These are phyloP conservation scores for Coelastrella sp. DNA, from an alignment of 139 green algal species.

Conservation along the genomic window DNA sequence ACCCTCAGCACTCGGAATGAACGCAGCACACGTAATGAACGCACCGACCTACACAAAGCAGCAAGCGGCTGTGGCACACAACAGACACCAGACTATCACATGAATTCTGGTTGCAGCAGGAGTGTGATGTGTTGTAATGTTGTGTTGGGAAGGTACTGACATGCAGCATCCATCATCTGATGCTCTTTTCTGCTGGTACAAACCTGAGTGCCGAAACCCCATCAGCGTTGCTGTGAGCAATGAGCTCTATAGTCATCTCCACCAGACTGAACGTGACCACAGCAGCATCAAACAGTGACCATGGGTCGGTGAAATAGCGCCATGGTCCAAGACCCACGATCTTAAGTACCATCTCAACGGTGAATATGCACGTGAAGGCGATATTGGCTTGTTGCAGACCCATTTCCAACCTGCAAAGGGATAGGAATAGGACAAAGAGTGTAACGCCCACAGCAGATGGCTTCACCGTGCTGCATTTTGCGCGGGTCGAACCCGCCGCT, in stretches of 20 bases:
- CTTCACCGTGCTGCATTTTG: too few relatives aligned
- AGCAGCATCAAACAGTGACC: conserved; percentile 83
- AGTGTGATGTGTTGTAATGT: neutral
- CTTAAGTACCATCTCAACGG: conserved; percentile 74
- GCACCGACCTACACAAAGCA: conserved; percentile 51
- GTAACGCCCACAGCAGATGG: too few relatives aligned
- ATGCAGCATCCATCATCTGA: neutral
- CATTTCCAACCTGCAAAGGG: conserved; percentile 29
- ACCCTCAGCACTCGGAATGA: conserved; percentile 82
- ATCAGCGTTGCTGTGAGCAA: conserved; percentile 39
- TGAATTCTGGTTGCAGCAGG: neutral
- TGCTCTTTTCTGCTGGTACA: neutral
- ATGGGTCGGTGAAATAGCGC: conserved; percentile 72
- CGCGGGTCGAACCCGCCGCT: too few relatives aligned
- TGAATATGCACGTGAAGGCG: conserved; percentile 77
- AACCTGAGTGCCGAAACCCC: conserved; percentile 57
- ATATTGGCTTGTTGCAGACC: conserved; percentile 62
- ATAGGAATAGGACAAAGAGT: neutral
- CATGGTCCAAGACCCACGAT: conserved; percentile 71
- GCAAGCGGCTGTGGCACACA: neutral
- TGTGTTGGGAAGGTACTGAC: too few relatives aligned
- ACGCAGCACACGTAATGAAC: conserved; percentile 65
- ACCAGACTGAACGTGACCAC: conserved; percentile 67
- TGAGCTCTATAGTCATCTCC: conserved; percentile 52
- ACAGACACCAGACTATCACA: neutral